Base-by-base conservation (phyloP, 2,329 filamentous ascomycete genomes). In the Colletotrichum sp. region DNA sequence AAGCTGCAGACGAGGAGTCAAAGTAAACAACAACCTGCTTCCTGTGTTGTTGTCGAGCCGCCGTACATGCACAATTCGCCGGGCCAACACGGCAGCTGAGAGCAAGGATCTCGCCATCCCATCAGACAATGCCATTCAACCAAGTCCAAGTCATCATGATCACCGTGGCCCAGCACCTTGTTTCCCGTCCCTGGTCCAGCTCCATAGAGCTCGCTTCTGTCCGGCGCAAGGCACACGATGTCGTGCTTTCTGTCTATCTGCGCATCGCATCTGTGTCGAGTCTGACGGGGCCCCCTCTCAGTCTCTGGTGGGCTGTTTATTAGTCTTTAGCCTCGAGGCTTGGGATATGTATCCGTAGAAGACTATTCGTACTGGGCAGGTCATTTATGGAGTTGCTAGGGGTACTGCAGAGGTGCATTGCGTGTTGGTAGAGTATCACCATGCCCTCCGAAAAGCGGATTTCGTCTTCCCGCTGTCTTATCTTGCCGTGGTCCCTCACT, bases 81-180 rank as follows among this genome's bases (percentile, higher is more conserved):
- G 57, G 74, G 74, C 74, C 74, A 76, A 76, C 74, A 73, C 44
- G 52, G 49, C 55, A 65, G 71, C 74, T 69, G 65, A 64, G 64
- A 69, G 15, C 74, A 76, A 69, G 74, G 74, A 71, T 74, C 28
- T 15, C 52, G 57, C 44, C 44, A 52, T 21, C 44, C 44, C 44
- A 52, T 52, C 44, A 52, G 44, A 52, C 44, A 52, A 52, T 52
- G n/a, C 44, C 44, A 21, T 52, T 52, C 64, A 65, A 26, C 44
- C 69, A 44, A 30, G 18, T 12, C 49, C 57, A 69, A 63, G 57
- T 73, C 70, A 69, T 73, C 57, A 18, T 73, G 55, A 64, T 69
- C 6, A 57, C 39, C 10, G 44, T 52, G 44, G 44, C n/a, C 44
- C 44, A 21, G n/a, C 30, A 55, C 59, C 73, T 72, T 32, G 36